Evolutionary conservation across 257 asterid genomes (phyloP).

Genomic region (Ehretia macrophylla): DNA sequence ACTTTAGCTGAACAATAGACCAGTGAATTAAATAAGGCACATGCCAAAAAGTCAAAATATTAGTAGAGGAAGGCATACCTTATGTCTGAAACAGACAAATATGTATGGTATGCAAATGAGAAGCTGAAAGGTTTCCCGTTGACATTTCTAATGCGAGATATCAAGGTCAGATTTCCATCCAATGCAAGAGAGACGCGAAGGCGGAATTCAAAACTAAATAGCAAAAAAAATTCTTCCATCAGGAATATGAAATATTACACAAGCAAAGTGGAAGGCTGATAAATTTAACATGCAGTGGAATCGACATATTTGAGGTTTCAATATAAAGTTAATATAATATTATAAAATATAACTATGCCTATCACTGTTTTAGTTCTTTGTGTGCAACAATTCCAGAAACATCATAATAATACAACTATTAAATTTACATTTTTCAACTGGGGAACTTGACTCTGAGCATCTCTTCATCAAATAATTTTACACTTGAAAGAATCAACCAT

Average conservation of each 20-base stretch:
- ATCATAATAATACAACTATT: too few relatives aligned
- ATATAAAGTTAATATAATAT: too few relatives aligned
- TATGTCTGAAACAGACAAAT: slow-evolving; percentile 85
- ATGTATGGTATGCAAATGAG: slow-evolving; percentile 83
- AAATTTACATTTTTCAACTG: too few relatives aligned
- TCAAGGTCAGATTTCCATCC: slow-evolving; percentile 72
- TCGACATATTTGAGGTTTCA: background rate
- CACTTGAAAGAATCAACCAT: too few relatives aligned
- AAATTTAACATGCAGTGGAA: background rate
- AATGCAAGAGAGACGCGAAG: slow-evolving; percentile 69
- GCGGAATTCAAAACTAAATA: slow-evolving; percentile 73
- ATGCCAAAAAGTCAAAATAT: background rate
- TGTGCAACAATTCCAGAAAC: too few relatives aligned
- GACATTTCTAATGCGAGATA: slow-evolving; percentile 81
- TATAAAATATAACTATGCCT: too few relatives aligned
- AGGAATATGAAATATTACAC: slow-evolving; percentile 5
- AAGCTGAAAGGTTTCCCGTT: slow-evolving; percentile 84
- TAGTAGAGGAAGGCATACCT: slow-evolving; percentile 37
- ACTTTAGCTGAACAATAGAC: too few relatives aligned
- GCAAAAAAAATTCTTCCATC: slow-evolving; percentile 2
- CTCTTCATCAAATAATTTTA: too few relatives aligned
- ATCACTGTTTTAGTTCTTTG: too few relatives aligned
- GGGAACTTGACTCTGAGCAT: too few relatives aligned
- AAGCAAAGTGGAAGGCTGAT: background rate
- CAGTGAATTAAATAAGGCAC: background rate